phyloP scores from a whole-genome alignment of 768 basidiomycete genomes.

The Russula compacta region DNA sequence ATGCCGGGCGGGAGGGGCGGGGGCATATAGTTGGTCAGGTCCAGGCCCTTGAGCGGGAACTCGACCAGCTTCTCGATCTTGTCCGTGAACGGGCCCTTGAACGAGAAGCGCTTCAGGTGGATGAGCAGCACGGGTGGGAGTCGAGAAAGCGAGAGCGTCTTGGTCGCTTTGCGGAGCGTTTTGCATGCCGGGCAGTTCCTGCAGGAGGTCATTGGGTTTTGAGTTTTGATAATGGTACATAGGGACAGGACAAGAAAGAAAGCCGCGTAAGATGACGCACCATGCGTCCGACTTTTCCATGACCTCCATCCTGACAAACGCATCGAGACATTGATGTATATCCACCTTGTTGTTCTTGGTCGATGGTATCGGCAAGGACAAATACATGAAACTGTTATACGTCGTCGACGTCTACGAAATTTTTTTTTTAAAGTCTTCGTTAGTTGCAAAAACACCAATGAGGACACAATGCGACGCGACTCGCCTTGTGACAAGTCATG shows the following conservation, averaged over 20 bases:
- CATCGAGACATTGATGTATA: constrained; percentile 75
- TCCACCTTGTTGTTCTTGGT: constrained; percentile 51
- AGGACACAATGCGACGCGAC: constrained; percentile 22
- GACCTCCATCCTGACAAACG: constrained; percentile 84
- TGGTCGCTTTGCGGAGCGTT: constrained; percentile 73
- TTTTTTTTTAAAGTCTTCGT: constrained; percentile 9
- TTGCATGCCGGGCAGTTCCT: constrained; percentile 98
- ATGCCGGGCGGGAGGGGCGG: constrained; percentile 60
- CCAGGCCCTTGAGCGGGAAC: constrained; percentile 59
- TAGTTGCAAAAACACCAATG: constrained; percentile 9
- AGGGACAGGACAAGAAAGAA: not conserved
- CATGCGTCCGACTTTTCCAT: constrained; percentile 92
- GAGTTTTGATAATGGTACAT: not conserved
- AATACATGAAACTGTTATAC: constrained; percentile 93
- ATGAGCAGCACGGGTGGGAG: constrained; percentile 89
- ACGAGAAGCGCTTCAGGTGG: constrained; percentile 87
- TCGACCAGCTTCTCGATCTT: constrained; percentile 94
- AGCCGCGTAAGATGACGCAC: constrained; percentile 35
- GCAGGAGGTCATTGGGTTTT: not conserved
- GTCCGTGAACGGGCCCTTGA: constrained; percentile 87
- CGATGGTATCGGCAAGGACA: constrained; percentile 81
- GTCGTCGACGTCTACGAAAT: constrained; percentile 99
- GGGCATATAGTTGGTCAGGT: constrained; percentile 79
- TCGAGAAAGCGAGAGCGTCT: constrained; percentile 82
- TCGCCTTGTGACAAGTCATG: constrained; percentile 79